Evolutionary conservation across 352 stramenopile species (phyloP).

Genomic region (Phytophthora tubulina): DNA sequence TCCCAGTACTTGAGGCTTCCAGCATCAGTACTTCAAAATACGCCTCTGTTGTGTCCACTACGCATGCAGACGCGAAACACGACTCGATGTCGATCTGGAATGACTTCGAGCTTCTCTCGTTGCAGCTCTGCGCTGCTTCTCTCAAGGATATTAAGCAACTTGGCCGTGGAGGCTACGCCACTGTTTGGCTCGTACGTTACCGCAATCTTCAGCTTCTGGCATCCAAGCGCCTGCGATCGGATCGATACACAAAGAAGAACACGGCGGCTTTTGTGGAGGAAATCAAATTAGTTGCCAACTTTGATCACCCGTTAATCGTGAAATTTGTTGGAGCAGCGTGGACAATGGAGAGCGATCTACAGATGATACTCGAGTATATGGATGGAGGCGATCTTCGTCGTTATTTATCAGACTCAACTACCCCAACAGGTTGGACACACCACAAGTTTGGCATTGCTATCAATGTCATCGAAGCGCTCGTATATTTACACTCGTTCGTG

Average conservation of each 20-base stretch:
- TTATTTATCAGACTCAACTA: slow-evolving; percentile 23
- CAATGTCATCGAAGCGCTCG: slow-evolving; percentile 46
- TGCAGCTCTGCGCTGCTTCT: slow-evolving; percentile 31
- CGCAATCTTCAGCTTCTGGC: slow-evolving; percentile 32
- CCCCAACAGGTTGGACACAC: slow-evolving; percentile 20
- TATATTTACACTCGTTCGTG: slow-evolving; percentile 51
- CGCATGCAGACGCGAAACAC: neutral
- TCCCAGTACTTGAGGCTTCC: slow-evolving; percentile 10
- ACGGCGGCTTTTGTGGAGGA: slow-evolving; percentile 46
- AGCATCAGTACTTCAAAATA: slow-evolving; percentile 10
- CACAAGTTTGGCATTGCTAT: slow-evolving; percentile 43
- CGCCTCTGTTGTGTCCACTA: neutral
- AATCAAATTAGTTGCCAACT: slow-evolving; percentile 53
- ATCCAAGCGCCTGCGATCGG: slow-evolving; percentile 35
- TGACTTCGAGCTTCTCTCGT: slow-evolving; percentile 29
- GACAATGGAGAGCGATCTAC: slow-evolving; percentile 48
- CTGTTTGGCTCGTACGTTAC: slow-evolving; percentile 37
- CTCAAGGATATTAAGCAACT: slow-evolving; percentile 35
- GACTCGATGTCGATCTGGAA: slow-evolving; percentile 35
- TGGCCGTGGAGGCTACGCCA: slow-evolving; percentile 30
- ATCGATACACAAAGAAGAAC: slow-evolving; percentile 28
- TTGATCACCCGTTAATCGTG: slow-evolving; percentile 54
- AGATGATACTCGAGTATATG: slow-evolving; percentile 55
- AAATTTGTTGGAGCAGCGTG: slow-evolving; percentile 48
- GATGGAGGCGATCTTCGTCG: slow-evolving; percentile 44